phyloP scores from a whole-genome alignment of 1,284 basidiomycete genomes.

The Trametes sp. region DNA sequence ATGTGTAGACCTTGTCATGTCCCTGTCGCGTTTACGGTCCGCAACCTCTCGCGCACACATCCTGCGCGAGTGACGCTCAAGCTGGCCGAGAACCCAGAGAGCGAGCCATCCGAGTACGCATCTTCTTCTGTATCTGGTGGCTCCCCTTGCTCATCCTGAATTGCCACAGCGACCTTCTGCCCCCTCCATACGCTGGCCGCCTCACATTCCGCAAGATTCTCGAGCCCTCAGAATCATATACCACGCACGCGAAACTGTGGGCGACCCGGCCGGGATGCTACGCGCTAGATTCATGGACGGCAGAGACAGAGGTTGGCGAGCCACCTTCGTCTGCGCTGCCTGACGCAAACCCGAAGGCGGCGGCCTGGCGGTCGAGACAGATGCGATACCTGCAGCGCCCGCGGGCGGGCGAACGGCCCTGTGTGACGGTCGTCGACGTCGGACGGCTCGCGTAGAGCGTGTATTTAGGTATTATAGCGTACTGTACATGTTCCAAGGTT shows the following conservation, averaged over 20 bases:
- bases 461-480: conserved; percentile 29
- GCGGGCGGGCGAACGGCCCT: conserved; percentile 46
- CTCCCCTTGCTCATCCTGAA: neutral
- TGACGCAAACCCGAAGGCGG: conserved; percentile 4
- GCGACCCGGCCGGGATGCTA: conserved; percentile 72
- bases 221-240: conserved; percentile 53
- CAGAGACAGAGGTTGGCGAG: conserved; percentile 70
- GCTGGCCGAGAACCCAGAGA: conserved; percentile 44
- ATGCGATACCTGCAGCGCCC: conserved; percentile 60
- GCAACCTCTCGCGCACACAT: conserved; percentile 75
- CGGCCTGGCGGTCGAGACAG: conserved; percentile 46
- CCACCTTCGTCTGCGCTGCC: conserved; percentile 11
- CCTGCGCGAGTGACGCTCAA: conserved; percentile 61
- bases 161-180: conserved; percentile 48
- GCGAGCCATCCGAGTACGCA: conserved; percentile 25
- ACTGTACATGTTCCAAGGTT: conserved; percentile 18
- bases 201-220: conserved; percentile 66
- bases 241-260: conserved; percentile 60
- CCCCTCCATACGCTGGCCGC: conserved; percentile 65
- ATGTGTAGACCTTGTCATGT: conserved; percentile 60
- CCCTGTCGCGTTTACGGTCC: conserved; percentile 64
- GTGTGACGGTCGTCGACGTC: conserved; percentile 52
- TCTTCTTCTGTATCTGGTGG: no score
- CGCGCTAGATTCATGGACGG: conserved; percentile 64
- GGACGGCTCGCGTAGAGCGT: conserved; percentile 28